Evolutionary conservation across 2,329 filamentous ascomycete genomes (phyloP).

Genomic region (Leptographium lundbergii): DNA sequence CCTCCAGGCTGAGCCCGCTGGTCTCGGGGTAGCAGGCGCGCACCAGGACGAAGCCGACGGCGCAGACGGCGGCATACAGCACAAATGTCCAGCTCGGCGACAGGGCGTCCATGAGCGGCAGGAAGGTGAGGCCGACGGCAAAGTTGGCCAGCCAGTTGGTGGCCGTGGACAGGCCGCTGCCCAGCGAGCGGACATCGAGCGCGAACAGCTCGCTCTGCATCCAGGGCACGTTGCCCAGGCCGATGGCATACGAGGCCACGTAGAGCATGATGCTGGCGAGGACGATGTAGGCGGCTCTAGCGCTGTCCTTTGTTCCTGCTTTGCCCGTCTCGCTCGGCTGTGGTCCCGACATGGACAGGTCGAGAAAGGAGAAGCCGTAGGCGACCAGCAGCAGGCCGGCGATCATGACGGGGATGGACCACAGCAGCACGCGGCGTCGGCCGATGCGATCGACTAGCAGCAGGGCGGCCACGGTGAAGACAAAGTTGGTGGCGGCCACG

Average conservation of each 20-base stretch:
- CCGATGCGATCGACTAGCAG: conserved; percentile 69
- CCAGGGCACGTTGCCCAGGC: conserved; percentile 89
- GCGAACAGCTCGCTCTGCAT: conserved; percentile 91
- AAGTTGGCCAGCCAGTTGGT: conserved; percentile 88
- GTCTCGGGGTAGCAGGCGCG: conserved; percentile 80
- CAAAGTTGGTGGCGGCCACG: conserved; percentile 69
- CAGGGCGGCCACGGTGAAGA: conserved; percentile 65
- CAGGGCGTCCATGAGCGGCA: conserved; percentile 72
- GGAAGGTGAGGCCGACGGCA: conserved; percentile 70
- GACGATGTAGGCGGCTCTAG: conserved; percentile 38
- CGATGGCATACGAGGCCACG: conserved; percentile 74
- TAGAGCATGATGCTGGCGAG: conserved; percentile 69
- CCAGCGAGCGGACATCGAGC: conserved; percentile 57
- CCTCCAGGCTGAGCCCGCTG: conserved; percentile 67
- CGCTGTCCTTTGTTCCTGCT: background rate
- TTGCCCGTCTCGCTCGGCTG: background rate
- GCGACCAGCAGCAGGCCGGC: conserved; percentile 58
- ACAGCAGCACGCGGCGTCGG: conserved; percentile 66
- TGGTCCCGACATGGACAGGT: conserved; percentile 20
- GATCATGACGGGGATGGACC: conserved; percentile 75
- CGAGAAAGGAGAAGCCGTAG: conserved; percentile 56
- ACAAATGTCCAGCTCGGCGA: conserved; percentile 68
- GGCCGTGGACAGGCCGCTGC: conserved; percentile 60
- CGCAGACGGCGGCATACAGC: conserved; percentile 63
- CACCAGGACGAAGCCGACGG: conserved; percentile 51